These are phyloP conservation scores for Jacaranda mimosifolia DNA, from an alignment of 257 asterid genomes.

Conservation along the genomic window DNA sequence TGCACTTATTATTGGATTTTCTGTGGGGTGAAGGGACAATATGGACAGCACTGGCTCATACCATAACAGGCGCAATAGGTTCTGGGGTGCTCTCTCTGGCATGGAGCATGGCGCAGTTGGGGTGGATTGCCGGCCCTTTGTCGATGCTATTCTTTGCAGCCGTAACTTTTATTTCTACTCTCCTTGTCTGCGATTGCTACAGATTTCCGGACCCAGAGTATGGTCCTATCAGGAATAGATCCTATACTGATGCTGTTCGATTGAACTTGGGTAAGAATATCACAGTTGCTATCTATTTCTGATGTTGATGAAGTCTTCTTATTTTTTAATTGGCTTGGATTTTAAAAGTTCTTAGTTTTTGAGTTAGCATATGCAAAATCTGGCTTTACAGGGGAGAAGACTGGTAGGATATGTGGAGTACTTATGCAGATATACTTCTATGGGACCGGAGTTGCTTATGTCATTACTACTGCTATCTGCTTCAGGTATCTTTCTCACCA, in stretches of 20 bases:
- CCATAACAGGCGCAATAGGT: slow-evolving; percentile 78
- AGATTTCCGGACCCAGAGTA: slow-evolving; percentile 52
- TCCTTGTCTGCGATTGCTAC: slow-evolving; percentile 66
- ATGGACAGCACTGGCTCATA: slow-evolving; percentile 87
- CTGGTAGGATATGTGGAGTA: slow-evolving; percentile 59
- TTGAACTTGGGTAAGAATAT: slow-evolving; percentile 57
- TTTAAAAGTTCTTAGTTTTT: too few relatives aligned
- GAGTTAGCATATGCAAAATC: too few relatives aligned
- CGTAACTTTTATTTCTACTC: slow-evolving; percentile 51
- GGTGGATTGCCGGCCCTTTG: slow-evolving; percentile 85
- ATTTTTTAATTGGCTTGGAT: too few relatives aligned
- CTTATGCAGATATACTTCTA: slow-evolving; percentile 49
- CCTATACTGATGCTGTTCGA: slow-evolving; percentile 63
- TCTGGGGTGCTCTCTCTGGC: slow-evolving; percentile 79
- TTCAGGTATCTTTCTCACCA: slow-evolving; percentile 46
- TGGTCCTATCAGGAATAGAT: slow-evolving; percentile 54
- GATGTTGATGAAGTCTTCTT: background rate
- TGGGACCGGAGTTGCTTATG: slow-evolving; percentile 69
- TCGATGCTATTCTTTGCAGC: slow-evolving; percentile 61
- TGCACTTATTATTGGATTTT: background rate
- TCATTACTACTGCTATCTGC: slow-evolving; percentile 69
- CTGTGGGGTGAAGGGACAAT: slow-evolving; percentile 47
- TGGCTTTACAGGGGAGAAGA: slow-evolving; percentile 54
- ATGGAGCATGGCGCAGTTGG: slow-evolving; percentile 79
- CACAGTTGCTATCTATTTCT: background rate